Base-by-base conservation (phyloP, 768 basidiomycete species). In the Panaeolus cyanescens region DNA sequence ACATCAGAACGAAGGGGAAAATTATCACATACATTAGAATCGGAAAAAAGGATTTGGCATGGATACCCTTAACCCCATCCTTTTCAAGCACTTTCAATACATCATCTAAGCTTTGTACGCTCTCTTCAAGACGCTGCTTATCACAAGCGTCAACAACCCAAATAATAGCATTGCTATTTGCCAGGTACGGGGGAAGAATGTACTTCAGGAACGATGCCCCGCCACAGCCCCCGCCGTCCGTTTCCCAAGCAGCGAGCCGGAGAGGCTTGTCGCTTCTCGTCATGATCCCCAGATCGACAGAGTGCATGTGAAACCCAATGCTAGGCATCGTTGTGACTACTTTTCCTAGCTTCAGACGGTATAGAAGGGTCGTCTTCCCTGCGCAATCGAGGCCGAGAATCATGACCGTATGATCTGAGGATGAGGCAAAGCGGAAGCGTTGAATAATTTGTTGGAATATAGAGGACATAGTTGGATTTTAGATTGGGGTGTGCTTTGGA, bases 91-190 rank as follows among this genome's bases (percentile, higher is more conserved):
- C 50, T 7, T 30, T 71, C 19, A 85, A 62, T 70, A 83, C 75
- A 40, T 74, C 63, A 45, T 75, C 65, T 8, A 90, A 74, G 42
- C 77, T 75, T 55, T 85, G 80, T 3, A 80, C 77, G 40, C 83
- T 85, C 68, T 87, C 85, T 1, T 71, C 58, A 22, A 88, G 72
- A 53, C 79, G 74, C 33, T 82, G 77, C 54, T 76, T 69, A 63
- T 85, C 82, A 59, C 77, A 76, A 50, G 81, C 82, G 69, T 89
- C 86, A 31, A 89, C 82, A 20, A 87, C 77, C 79, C 85, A 89
- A 65, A 89, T 81, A 67, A 89, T 73, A 50, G 84, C 86, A 65
- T 87, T 82, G n/a, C 81, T 79, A 2, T 39, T 42, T 8, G 62
- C 53, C 6, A 67, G 54, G 40, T 71, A 75, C 13, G 62, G n/a